phyloP scores from a whole-genome alignment of 176 grass and related monocot species.

The Oryza glumipatula region DNA sequence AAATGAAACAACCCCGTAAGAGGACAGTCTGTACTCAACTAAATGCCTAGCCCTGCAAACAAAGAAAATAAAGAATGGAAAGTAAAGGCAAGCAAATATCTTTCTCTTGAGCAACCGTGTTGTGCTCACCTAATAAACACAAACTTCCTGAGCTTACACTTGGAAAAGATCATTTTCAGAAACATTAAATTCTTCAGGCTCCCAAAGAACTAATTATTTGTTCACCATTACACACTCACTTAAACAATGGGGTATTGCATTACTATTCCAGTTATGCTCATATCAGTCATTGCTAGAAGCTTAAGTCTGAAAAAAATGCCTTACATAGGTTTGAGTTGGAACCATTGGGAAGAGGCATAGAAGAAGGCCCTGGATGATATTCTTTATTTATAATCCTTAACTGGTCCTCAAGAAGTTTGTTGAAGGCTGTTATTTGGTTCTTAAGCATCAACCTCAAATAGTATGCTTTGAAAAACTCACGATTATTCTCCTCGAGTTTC shows the following conservation, averaged over 20 bases:
- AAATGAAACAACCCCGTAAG: conserved; percentile 8
- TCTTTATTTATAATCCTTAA: conserved; percentile 75
- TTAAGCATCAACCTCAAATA: conserved; percentile 96
- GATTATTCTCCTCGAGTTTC: conserved; percentile 89
- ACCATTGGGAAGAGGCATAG: conserved; percentile 63
- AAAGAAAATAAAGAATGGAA: conserved; percentile 15
- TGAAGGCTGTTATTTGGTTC: conserved; percentile 85
- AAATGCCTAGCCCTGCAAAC: not conserved
- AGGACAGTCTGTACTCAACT: not conserved
- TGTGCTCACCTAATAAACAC: not conserved
- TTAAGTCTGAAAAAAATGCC: conserved; percentile 32
- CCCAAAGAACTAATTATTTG: not conserved
- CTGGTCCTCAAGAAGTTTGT: conserved; percentile 83
- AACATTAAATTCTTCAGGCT: not conserved
- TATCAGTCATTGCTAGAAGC: not conserved
- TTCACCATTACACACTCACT: not conserved
- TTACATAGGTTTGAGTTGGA: conserved; percentile 75
- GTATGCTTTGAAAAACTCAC: conserved; percentile 91
- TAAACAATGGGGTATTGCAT: not conserved
- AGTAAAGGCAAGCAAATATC: not conserved
- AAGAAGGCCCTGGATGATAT: conserved; percentile 52
- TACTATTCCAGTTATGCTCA: conserved; percentile 12
- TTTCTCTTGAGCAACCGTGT: not conserved
- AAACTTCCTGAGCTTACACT: not conserved
- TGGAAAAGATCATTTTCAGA: conserved; percentile 16